Evolutionary conservation across 257 asterid species (phyloP).

Genomic region (Osmanthus fragrans): DNA sequence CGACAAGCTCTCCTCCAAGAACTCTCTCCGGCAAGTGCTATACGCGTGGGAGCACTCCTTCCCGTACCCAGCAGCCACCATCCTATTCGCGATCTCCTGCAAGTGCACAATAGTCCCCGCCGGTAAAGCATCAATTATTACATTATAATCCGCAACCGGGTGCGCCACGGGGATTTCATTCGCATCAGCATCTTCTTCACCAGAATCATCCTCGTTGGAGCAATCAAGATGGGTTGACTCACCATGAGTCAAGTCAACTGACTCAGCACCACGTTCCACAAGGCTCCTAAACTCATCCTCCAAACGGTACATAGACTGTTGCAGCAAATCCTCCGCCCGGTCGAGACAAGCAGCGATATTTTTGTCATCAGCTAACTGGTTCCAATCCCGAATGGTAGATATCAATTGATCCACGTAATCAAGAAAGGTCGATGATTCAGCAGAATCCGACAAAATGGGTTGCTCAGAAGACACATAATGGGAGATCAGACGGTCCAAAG

Average conservation of each 20-base stretch:
- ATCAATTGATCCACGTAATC: constrained; percentile 63
- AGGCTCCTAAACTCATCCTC: constrained; percentile 79
- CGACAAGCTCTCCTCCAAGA: constrained; percentile 90
- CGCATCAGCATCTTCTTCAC: constrained; percentile 51
- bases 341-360: constrained; percentile 69
- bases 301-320: constrained; percentile 83
- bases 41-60: constrained; percentile 86
- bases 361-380: constrained; percentile 67
- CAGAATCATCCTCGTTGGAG: constrained; percentile 63
- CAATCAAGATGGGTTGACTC: constrained; percentile 41
- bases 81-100: constrained; percentile 78
- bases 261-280: constrained; percentile 68
- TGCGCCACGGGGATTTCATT: constrained; percentile 76
- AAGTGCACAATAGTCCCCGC: constrained; percentile 66
- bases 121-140: constrained; percentile 82
- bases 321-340: constrained; percentile 83
- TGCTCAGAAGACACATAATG: constrained; percentile 46
- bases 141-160: constrained; percentile 70
- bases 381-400: constrained; percentile 61
- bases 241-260: constrained; percentile 48
- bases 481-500: constrained; percentile 84
- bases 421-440: constrained; percentile 59
- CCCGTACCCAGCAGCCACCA: constrained; percentile 91
- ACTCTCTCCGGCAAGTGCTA: constrained; percentile 80
- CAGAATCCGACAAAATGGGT: constrained; percentile 63